phyloP scores from a whole-genome alignment of 2,329 filamentous ascomycete genomes.

The Alternaria tenuissima region DNA sequence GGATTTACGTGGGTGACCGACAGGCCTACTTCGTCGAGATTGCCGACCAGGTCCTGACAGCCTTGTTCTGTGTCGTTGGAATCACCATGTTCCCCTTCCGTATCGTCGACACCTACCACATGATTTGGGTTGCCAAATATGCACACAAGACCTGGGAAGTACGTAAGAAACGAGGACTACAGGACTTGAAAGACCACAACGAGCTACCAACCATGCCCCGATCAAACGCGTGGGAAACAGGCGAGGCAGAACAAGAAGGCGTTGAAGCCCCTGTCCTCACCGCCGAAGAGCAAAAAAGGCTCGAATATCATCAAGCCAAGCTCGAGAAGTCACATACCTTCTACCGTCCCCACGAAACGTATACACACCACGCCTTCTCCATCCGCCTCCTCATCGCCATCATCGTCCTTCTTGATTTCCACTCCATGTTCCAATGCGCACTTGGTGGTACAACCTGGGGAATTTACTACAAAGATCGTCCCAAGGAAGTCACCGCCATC shows the following conservation, averaged over 20 bases:
- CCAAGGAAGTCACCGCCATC: constrained; percentile 78
- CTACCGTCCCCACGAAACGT: constrained; percentile 87
- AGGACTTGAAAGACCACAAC: constrained; percentile 71
- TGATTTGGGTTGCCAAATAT: constrained; percentile 80
- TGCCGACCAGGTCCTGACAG: constrained; percentile 66
- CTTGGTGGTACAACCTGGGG: constrained; percentile 82
- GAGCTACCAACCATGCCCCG: constrained; percentile 65
- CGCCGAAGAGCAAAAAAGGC: constrained; percentile 68
- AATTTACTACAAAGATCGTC: constrained; percentile 74
- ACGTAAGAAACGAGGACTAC: constrained; percentile 67
- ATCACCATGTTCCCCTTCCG: constrained; percentile 74
- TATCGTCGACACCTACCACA: constrained; percentile 84
- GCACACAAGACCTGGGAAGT: constrained; percentile 70
- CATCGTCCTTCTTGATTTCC: constrained; percentile 77
- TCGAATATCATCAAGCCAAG: constrained; percentile 80
- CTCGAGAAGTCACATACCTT: constrained; percentile 85
- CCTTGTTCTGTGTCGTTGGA: constrained; percentile 69
- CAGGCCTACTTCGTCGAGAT: constrained; percentile 69
- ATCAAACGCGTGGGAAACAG: constrained; percentile 54
- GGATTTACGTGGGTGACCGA: constrained; percentile 79
- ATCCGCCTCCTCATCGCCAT: constrained; percentile 76
- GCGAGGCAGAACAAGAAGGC: constrained; percentile 27
- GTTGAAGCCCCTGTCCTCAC: constrained; percentile 68
- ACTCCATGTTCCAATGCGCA: constrained; percentile 81
- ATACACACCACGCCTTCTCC: constrained; percentile 83